Evolutionary conservation across 495 filamentous ascomycete species (phyloP).

Genomic region (Sphaerosporella brunnea): DNA sequence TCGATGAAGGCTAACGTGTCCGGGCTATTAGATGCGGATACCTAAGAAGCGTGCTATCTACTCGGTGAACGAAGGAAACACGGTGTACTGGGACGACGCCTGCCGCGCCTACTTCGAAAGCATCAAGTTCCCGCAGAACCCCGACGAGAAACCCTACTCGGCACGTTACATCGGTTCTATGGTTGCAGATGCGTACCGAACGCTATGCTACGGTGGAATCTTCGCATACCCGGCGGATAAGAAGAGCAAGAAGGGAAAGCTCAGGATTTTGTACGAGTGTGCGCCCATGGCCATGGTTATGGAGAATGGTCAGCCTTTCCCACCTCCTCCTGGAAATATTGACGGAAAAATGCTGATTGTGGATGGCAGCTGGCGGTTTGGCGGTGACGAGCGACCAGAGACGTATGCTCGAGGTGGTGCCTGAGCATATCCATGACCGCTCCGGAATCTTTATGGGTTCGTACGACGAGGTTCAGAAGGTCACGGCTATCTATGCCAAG

Average conservation of each 20-base stretch:
- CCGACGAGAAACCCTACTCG: conserved; percentile 75
- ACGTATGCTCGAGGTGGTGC: conserved; percentile 75
- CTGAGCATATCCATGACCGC: conserved; percentile 86
- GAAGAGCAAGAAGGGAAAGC: conserved; percentile 95
- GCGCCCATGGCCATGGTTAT: conserved; percentile 99
- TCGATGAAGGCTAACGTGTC: conserved; percentile 8
- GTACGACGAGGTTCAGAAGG: conserved; percentile 86
- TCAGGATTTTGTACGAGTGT: conserved; percentile 94
- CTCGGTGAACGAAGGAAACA: conserved; percentile 97
- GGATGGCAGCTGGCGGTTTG: conserved; percentile 61
- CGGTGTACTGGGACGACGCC: conserved; percentile 81
- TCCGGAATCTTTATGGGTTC: conserved; percentile 94
- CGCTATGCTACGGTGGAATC: conserved; percentile 83
- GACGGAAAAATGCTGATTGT: conserved; percentile 4
- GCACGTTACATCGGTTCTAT: conserved; percentile 91
- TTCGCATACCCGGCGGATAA: conserved; percentile 96
- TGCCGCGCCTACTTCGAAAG: conserved; percentile 75
- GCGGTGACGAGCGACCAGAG: conserved; percentile 77
- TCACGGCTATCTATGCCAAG: conserved; percentile 52
- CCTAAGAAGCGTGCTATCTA: conserved; percentile 72
- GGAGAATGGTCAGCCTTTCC: conserved; percentile 67
- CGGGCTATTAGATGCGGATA: conserved; percentile 46
- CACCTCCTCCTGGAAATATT: background rate
- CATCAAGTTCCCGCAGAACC: conserved; percentile 56
- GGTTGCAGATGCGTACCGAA: conserved; percentile 96